These are phyloP conservation scores for Termitomyces sp. DNA, from an alignment of 1,284 basidiomycete genomes.

Conservation along the genomic window DNA sequence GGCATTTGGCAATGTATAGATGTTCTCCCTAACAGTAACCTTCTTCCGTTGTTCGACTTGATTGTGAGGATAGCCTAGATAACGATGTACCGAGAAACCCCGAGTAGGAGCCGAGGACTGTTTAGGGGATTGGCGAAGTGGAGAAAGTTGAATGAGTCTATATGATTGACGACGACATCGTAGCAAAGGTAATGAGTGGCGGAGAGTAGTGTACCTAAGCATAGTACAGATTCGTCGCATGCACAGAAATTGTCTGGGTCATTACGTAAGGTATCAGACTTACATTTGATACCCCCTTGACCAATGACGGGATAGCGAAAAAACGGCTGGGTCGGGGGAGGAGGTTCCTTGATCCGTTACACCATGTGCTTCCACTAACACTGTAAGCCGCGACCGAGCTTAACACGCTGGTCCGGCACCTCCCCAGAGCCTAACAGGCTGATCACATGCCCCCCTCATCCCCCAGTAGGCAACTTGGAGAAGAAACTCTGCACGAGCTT, in stretches of 20 bases:
- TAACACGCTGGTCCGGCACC: too few relatives aligned
- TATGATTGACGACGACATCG: slow-evolving; percentile 5
- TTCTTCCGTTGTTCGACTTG: slow-evolving; percentile 17
- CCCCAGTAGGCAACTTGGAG: too few relatives aligned
- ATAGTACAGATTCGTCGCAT: slow-evolving; percentile 5
- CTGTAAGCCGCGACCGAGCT: too few relatives aligned
- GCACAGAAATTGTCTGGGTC: neutral
- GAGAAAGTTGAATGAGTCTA: neutral
- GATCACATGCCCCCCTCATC: too few relatives aligned
- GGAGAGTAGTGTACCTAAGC: slow-evolving; percentile 8
- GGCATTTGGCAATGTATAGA: slow-evolving; percentile 92
- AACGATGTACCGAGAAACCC: slow-evolving; percentile 18
- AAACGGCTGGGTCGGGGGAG: too few relatives aligned
- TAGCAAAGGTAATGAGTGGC: slow-evolving; percentile 2
- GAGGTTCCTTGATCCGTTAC: too few relatives aligned
- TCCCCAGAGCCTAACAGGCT: too few relatives aligned
- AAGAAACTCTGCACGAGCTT: too few relatives aligned
- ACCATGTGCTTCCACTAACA: too few relatives aligned
- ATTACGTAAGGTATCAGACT: slow-evolving; percentile 4
- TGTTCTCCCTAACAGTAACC: slow-evolving; percentile 62
- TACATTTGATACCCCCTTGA: too few relatives aligned
- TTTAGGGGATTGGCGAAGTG: neutral
- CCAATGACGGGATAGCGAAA: too few relatives aligned
- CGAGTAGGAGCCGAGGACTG: neutral
- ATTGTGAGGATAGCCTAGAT: slow-evolving; percentile 10